Base-by-base conservation (phyloP, 75 land plant genomes). In the Gnetum montanum region DNA sequence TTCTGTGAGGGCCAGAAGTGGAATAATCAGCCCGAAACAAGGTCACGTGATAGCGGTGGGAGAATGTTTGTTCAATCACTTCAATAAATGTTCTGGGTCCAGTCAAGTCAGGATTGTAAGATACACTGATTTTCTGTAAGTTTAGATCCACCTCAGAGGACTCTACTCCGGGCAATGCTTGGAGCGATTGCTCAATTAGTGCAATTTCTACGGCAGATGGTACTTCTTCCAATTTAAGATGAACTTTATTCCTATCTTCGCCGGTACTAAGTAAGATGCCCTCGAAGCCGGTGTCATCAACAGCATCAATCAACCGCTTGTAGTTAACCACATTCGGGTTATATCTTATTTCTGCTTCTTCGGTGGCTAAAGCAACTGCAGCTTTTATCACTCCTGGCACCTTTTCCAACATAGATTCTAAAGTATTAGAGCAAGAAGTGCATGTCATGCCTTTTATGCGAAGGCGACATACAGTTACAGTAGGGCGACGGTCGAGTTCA, bases 361-460 rank as follows among this genome's bases (percentile, higher is more conserved):
- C 92, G 24, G 79, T 77, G 23, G 92, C 88, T 52, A 84, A 58
- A 8, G 84, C 88, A 11, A 87, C 84, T 34, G 36, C 57, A 24
- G 84, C 88, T 37, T 43, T 67, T 19, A 34, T 64, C 5, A 87
- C 79, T 20, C 92, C 92, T 11, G 26, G 52, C 29, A 71, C 59
- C 28, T 31, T 58, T 59, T 69, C 64, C 7, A 87, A 58, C 62
- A 63, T 60, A 49, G 81, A 65, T 69, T 87, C 88, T 57, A 87
- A 59, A 30, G 86, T 62, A 4, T 57, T 59, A 41, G 88, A 80
- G 73, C 92, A 87, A 7, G 81, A 65, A 28, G 92, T 87, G 63
- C 92, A 83, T 15, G 84, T 77, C 84, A 87, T 83, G 45, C 84
- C 88, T 60, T 71, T 77, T 11, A 87, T 69, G 8, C 64, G 70